phyloP scores from a whole-genome alignment of 176 grass and related monocot species.

The Eremochloa ophiuroides region DNA sequence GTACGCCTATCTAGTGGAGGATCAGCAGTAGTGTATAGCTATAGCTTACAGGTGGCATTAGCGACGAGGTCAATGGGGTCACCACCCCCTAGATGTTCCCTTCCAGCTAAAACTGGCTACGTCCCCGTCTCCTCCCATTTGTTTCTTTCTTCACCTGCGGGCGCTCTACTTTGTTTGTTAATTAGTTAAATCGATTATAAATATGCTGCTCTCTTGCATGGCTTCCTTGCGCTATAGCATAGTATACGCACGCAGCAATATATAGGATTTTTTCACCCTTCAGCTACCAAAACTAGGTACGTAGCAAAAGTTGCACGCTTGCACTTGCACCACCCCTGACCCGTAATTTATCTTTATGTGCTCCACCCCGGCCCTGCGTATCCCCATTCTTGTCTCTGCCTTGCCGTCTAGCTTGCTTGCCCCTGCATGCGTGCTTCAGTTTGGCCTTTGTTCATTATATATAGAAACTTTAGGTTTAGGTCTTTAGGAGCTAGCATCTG shows the following conservation, averaged over 20 bases:
- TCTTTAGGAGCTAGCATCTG: background rate
- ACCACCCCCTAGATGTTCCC: constrained; percentile 45
- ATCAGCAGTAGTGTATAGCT: background rate
- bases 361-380: background rate
- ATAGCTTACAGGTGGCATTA: constrained; percentile 4
- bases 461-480: background rate
- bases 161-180: background rate
- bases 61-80: constrained; percentile 49
- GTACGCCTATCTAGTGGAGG: too few species aligned
- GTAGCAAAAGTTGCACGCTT: too few species aligned
- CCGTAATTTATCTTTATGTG: background rate
- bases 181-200: too few species aligned
- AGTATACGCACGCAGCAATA: too few species aligned
- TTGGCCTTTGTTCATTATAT: too few species aligned
- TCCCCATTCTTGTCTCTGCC: too few species aligned
- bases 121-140: background rate
- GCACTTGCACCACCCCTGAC: background rate
- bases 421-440: too few species aligned
- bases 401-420: background rate
- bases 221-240: too few species aligned
- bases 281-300: too few species aligned
- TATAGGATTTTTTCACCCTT: background rate
- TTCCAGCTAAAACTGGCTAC: background rate
- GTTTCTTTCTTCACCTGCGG: background rate
- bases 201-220: too few species aligned